Base-by-base conservation (phyloP, 805 yeast species). In the Candida argentea region DNA sequence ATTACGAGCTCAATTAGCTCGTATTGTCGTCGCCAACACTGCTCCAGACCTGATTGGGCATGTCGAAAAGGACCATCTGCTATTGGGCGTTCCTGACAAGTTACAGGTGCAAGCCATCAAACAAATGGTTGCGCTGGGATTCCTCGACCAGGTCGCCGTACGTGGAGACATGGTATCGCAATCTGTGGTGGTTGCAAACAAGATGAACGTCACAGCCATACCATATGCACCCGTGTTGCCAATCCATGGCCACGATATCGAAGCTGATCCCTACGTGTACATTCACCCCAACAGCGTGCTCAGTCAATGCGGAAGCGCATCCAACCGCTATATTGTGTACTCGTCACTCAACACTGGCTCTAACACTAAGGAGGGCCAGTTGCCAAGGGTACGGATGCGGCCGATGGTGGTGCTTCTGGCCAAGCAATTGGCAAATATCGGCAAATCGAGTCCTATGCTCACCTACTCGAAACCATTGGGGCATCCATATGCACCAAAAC, bases 81-180 rank as follows among this genome's bases (percentile, higher is more conserved):
- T 73, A 40, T 54, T 82, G n/a, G 70, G 63, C 0, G 70, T 80
- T 5, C 96, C 96, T 1, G 55, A 67, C 6, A 69, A 71, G 20
- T 47, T 55, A 5, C 98, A 91, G 55, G 48, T 85, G 4, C 68
- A 73, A 29, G 80, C 91, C 1, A 53, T 91, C 36, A 87, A 85
- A 45, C 99, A 91, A 54, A 87, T 91, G 75, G 64, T 89, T 3
- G 72, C 95, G 5, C 78, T 96, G 0, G 98, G 97, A 0, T 91
- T 82, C 43, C 66, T 91, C 22, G 99, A 91, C 50, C 94, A 83
- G 46, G 69, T 89, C 14, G 94, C 94, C 2, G 70, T 84, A 10
- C 65, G 97, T 36, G 87, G 84, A 1, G 96, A 87, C 44, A 40
- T 74, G 18, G 55, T 75, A 5, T 74, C 82, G 12, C 61, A 75